Conservation (phyloP, 208 protist genomes). For the Herpetomonas tarakana region DNA sequence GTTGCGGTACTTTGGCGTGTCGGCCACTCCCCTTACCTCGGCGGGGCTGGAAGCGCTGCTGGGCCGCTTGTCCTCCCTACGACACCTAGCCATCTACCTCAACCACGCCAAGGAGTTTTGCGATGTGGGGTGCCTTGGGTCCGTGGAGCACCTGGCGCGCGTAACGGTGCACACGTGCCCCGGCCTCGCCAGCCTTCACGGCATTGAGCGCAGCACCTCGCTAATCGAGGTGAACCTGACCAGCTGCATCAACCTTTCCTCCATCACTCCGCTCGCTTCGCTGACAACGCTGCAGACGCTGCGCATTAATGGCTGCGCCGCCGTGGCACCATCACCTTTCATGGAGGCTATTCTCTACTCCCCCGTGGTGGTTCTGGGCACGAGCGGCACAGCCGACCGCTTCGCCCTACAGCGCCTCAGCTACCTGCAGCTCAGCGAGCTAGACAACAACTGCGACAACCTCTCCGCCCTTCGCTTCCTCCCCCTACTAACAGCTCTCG, state of each 20-base stretch:
- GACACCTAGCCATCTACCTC: conserved; percentile 1
- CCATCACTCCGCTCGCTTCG: neutral
- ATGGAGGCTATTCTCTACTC: conserved; percentile 1
- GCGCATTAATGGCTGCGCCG: neutral
- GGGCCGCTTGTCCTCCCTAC: neutral
- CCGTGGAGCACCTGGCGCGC: neutral
- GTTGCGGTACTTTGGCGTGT: conserved; percentile 2
- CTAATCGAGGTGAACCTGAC: neutral
- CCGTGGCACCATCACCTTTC: neutral
- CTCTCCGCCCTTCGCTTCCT: neutral
- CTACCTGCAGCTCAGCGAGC: conserved; percentile 4
- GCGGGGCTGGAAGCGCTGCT: neutral
- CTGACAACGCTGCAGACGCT: neutral
- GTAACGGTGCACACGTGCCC: neutral
- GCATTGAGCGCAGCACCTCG: neutral
- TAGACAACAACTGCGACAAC: conserved; percentile 2
- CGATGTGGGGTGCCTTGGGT: neutral
- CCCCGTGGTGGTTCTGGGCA: neutral
- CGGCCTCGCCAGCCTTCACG: neutral
- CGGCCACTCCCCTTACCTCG: neutral
- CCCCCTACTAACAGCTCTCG: neutral
- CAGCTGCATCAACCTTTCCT: neutral
- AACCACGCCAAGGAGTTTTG: neutral
- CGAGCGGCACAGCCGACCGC: neutral
- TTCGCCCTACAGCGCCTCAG: neutral